Conservation (phyloP, 441 rosid species). For the Populus hybrid region DNA sequence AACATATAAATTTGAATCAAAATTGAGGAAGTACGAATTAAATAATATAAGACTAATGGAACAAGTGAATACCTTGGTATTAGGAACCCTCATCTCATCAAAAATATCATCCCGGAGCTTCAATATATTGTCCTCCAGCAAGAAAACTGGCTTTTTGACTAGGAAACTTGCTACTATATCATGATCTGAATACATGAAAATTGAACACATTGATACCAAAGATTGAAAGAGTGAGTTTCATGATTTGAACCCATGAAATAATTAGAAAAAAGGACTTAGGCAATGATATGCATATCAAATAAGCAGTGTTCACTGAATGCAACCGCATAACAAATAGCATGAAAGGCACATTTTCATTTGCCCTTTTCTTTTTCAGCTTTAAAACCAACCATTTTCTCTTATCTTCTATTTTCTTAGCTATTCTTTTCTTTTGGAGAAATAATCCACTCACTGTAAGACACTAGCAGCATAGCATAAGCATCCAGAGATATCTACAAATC, state of each 20-base stretch:
- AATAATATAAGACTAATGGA: constrained; percentile 7
- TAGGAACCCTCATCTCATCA: constrained; percentile 56
- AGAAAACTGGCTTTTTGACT: constrained; percentile 49
- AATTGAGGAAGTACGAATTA: constrained; percentile 8
- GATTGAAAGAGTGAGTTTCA: background rate
- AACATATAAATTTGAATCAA: constrained; percentile 21
- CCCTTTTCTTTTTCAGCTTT: background rate
- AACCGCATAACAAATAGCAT: background rate
- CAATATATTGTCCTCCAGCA: constrained; percentile 49
- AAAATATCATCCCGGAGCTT: constrained; percentile 71
- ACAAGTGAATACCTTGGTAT: constrained; percentile 42
- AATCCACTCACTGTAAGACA: background rate
- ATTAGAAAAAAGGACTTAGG: background rate
- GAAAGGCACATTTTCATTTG: background rate
- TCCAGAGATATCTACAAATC: background rate
- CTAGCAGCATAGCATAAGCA: background rate
- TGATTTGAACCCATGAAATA: background rate
- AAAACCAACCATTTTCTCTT: background rate
- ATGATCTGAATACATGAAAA: constrained; percentile 57
- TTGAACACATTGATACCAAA: constrained; percentile 1
- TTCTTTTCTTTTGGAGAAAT: background rate
- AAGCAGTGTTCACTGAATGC: background rate
- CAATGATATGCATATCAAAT: background rate
- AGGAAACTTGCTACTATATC: constrained; percentile 73
- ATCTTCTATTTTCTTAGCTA: background rate